Evolutionary conservation across 1,284 basidiomycete genomes (phyloP).

Genomic region (Cryptococcus floricola): DNA sequence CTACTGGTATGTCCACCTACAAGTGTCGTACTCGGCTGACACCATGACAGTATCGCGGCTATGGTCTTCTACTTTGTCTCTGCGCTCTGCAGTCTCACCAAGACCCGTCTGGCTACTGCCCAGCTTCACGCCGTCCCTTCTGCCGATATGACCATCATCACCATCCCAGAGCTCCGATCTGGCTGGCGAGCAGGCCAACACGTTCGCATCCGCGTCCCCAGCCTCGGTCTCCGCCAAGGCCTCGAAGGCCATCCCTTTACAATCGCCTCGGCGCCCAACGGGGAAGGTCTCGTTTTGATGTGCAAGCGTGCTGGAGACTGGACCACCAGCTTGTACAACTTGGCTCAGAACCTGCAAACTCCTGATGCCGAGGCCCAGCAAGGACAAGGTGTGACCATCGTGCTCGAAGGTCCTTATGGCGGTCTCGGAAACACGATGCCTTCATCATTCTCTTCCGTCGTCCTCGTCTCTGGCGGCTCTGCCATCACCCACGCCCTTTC

Average conservation of each 20-base stretch:
- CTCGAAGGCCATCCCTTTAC: constrained; percentile 49
- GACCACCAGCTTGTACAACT: constrained; percentile 36
- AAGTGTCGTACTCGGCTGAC: not conserved
- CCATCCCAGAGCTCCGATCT: constrained; percentile 34
- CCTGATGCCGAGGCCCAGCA: not conserved
- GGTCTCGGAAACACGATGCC: constrained; percentile 42
- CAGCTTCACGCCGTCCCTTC: constrained; percentile 36
- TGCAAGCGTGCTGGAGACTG: constrained; percentile 45
- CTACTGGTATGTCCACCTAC: constrained; percentile 50
- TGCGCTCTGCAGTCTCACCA: constrained; percentile 29
- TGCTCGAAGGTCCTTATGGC: constrained; percentile 47
- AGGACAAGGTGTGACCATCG: constrained; percentile 14
- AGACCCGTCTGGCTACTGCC: constrained; percentile 39
- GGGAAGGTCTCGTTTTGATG: constrained; percentile 41
- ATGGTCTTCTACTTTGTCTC: constrained; percentile 50
- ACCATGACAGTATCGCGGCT: constrained; percentile 54
- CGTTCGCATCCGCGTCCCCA: constrained; percentile 45
- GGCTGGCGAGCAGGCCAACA: constrained; percentile 52
- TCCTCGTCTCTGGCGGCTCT: constrained; percentile 44
- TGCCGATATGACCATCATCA: constrained; percentile 40
- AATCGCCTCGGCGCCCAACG: constrained; percentile 47
- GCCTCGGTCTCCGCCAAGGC: constrained; percentile 22
- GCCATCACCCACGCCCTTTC: constrained; percentile 43
- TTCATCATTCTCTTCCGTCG: constrained; percentile 37
- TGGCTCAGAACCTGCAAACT: constrained; percentile 10